Percentiles rank a stretch among this genome's conserved stretches.
phyloP scores from a whole-genome alignment of 768 basidiomycete genomes.

The Gloeostereum incarnatum region DNA sequence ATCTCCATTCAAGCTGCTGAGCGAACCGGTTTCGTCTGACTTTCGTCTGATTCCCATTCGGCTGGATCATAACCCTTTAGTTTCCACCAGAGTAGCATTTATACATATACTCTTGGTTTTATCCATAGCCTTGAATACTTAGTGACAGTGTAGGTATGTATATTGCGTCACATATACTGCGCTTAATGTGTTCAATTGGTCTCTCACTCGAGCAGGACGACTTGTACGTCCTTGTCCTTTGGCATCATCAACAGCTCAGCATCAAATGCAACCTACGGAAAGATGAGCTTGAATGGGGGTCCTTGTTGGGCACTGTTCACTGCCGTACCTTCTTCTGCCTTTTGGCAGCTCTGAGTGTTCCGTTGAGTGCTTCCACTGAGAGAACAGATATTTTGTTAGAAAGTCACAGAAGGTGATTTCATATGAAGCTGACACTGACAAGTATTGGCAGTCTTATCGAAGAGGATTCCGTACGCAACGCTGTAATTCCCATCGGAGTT shows the following conservation, averaged over 20 bases:
- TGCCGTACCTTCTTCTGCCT: conserved; percentile 31
- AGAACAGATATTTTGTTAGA: background rate
- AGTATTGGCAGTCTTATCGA: conserved; percentile 37
- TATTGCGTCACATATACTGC: too few relatives aligned
- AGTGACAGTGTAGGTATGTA: too few relatives aligned
- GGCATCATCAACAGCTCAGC: conserved; percentile 43
- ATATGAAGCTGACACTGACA: conserved; percentile 17
- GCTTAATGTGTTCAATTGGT: too few relatives aligned
- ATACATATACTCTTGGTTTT: too few relatives aligned
- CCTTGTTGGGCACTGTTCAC: background rate
- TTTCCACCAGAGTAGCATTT: too few relatives aligned
- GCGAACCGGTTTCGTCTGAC: too few relatives aligned
- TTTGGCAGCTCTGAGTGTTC: conserved; percentile 36
- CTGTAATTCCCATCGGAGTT: conserved; percentile 27
- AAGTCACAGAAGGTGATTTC: too few relatives aligned
- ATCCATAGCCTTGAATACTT: too few relatives aligned
- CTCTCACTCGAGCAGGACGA: conserved; percentile 25
- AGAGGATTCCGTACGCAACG: conserved; percentile 32
- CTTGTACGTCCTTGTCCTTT: conserved; percentile 36
- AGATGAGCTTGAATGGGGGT: background rate
- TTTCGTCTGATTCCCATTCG: too few relatives aligned
- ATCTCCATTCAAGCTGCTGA: too few relatives aligned
- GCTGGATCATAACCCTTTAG: too few relatives aligned
- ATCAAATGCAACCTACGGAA: conserved; percentile 28
- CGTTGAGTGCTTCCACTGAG: conserved; percentile 40